Percentiles rank a stretch among this genome's conserved stretches.
Conservation (phyloP, 176 grass and related monocot species). For the Juncus effusus region DNA sequence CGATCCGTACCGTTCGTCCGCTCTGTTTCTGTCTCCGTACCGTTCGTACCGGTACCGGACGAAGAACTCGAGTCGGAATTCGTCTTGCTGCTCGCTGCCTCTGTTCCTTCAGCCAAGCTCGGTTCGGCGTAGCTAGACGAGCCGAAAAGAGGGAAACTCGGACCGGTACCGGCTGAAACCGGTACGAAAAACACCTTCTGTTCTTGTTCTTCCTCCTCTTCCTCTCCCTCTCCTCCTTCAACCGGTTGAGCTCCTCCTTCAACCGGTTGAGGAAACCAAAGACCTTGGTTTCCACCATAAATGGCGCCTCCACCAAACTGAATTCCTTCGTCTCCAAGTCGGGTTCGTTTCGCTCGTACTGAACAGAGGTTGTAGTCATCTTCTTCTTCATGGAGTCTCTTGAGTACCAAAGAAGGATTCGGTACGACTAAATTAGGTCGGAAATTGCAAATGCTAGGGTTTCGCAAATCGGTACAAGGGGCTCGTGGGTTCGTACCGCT, state of each 20-base stretch:
- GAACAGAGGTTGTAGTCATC: conserved; percentile 45
- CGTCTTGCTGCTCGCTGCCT: conserved; percentile 64
- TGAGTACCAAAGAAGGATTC: conserved; percentile 45
- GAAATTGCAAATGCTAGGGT: conserved; percentile 50
- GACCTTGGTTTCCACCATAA: conserved; percentile 38
- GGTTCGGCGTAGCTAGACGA: conserved; percentile 35
- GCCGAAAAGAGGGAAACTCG: conserved; percentile 41
- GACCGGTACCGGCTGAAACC: conserved; percentile 35
- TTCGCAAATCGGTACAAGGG: conserved; percentile 35
- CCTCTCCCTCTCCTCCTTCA: conserved; percentile 39
- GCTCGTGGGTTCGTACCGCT: conserved; percentile 43
- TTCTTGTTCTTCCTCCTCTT: conserved; percentile 28
- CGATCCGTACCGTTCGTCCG: conserved; percentile 22
- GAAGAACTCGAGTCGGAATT: conserved; percentile 77
- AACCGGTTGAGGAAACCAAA: conserved; percentile 83
- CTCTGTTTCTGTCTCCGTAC: conserved; percentile 20
- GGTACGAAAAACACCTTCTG: conserved; percentile 79
- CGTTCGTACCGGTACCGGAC: conserved; percentile 45
- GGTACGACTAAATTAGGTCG: conserved; percentile 45
- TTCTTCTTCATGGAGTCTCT: conserved; percentile 61
- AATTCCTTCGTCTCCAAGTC: conserved; percentile 29
- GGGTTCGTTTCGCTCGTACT: conserved; percentile 64
- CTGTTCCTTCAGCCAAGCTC: conserved; percentile 44
- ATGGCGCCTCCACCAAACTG: conserved; percentile 24
- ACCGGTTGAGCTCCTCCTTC: conserved; percentile 54